phyloP scores from a whole-genome alignment of 805 yeast species.

The Wickerhamiella australiensis region DNA sequence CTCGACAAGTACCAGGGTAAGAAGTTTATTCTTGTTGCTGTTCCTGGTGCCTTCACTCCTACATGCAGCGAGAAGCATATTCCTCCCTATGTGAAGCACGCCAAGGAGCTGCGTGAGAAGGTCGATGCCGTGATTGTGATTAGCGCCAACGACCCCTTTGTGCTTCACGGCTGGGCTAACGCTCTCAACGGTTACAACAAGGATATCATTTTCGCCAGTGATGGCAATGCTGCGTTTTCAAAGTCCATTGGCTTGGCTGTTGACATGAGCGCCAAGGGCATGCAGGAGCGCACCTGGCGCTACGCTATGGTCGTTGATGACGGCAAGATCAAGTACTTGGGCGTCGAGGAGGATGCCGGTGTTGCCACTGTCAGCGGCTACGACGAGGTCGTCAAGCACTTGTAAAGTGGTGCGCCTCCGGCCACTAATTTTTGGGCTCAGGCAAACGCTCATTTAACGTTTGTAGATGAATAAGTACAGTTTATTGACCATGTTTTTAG shows the following conservation, averaged over 20 bases:
- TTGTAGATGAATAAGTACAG: no score
- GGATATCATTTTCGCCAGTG: conserved; percentile 55
- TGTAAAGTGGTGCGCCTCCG: conserved; percentile 19
- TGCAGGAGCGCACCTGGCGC: conserved; percentile 67
- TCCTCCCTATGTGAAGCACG: conserved; percentile 54
- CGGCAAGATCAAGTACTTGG: conserved; percentile 53
- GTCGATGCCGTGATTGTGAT: conserved; percentile 49
- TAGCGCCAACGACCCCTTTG: conserved; percentile 80
- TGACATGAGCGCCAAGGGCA: conserved; percentile 54
- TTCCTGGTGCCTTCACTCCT: conserved; percentile 72
- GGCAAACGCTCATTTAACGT: no score
- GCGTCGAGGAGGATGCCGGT: conserved; percentile 71
- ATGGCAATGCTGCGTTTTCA: conserved; percentile 61
- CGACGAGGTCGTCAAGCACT: conserved; percentile 23
- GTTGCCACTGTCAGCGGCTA: conserved; percentile 34
- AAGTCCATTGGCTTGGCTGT: conserved; percentile 51
- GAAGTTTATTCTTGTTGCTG: conserved; percentile 45
- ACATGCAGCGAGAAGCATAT: conserved; percentile 62
- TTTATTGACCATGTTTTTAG: no score
- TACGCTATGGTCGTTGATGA: conserved; percentile 65
- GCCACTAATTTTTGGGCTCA: no score
- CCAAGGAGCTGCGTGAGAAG: conserved; percentile 43
- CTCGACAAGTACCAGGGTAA: conserved; percentile 36
- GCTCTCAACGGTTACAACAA: conserved; percentile 21
- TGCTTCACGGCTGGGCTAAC: conserved; percentile 68